phyloP scores from a whole-genome alignment of 768 basidiomycete species.

The Hydnomerulius pinastri region DNA sequence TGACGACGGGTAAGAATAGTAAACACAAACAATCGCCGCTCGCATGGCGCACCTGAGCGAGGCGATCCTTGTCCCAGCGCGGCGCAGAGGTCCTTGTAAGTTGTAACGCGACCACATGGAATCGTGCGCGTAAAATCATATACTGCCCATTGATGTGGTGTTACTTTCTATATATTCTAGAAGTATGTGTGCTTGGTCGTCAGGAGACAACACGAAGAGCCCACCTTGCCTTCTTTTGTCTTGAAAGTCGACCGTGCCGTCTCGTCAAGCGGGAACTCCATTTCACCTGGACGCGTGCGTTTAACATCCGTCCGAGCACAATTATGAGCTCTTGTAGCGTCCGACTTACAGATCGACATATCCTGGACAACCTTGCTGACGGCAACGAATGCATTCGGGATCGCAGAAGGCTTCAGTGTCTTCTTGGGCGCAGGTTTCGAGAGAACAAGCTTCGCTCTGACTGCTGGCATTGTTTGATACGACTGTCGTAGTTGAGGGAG shows the following conservation, averaged over 20 bases:
- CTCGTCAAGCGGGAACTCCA: conserved; percentile 14
- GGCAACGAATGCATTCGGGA: neutral
- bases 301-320: too few relatives aligned
- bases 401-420: neutral
- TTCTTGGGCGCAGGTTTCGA: neutral
- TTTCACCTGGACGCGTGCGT: conserved; percentile 3
- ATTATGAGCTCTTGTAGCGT: neutral
- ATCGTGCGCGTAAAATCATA: conserved; percentile 55
- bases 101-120: conserved; percentile 53
- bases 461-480: neutral
- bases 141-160: conserved; percentile 59
- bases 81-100: conserved; percentile 54
- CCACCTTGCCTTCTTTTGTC: conserved; percentile 32
- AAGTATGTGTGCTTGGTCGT: neutral
- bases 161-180: conserved; percentile 43
- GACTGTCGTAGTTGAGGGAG: too few relatives aligned
- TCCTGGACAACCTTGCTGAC: conserved; percentile 1
- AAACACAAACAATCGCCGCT: neutral
- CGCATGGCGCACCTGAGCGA: conserved; percentile 51
- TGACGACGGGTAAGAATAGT: neutral
- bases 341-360: conserved; percentile 3
- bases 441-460: neutral
- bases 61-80: conserved; percentile 58
- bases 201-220: neutral
- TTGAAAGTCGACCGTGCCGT: conserved; percentile 22